These are phyloP conservation scores for Usnea hakonensis DNA, from an alignment of 495 filamentous ascomycete species.

Conservation along the genomic window DNA sequence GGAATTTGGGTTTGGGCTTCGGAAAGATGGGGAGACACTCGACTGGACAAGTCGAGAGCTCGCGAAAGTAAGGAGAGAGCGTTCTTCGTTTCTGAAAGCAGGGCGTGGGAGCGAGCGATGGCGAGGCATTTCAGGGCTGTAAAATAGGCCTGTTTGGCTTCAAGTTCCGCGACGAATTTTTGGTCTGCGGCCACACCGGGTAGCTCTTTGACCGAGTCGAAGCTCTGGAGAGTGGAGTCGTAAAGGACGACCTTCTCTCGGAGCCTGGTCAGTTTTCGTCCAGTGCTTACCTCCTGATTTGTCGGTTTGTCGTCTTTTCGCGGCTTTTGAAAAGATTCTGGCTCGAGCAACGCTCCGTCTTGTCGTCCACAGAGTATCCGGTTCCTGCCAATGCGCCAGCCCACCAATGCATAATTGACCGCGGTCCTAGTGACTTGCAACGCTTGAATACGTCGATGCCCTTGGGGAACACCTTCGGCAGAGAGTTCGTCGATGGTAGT, in stretches of 20 bases:
- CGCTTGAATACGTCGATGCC: slow-evolving; percentile 83
- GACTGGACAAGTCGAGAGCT: slow-evolving; percentile 49
- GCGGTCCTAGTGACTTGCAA: slow-evolving; percentile 87
- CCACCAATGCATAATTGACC: slow-evolving; percentile 85
- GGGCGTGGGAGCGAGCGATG: slow-evolving; percentile 73
- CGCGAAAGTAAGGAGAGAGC: slow-evolving; percentile 77
- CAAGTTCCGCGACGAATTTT: slow-evolving; percentile 63
- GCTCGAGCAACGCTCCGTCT: slow-evolving; percentile 60
- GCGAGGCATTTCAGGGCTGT: slow-evolving; percentile 79
- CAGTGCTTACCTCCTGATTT: slow-evolving; percentile 43
- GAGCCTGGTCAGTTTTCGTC: slow-evolving; percentile 65
- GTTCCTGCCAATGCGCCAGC: slow-evolving; percentile 92
- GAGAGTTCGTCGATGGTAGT: slow-evolving; percentile 84
- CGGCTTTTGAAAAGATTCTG: slow-evolving; percentile 40
- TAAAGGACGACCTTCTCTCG: slow-evolving; percentile 90
- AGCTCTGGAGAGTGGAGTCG: slow-evolving; percentile 78
- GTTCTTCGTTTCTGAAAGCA: slow-evolving; percentile 64
- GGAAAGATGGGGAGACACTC: slow-evolving; percentile 34
- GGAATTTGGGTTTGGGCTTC: slow-evolving; percentile 28
- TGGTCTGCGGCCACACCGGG: slow-evolving; percentile 87
- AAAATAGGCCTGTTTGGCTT: slow-evolving; percentile 76
- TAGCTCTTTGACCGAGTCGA: slow-evolving; percentile 83
- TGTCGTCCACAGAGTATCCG: slow-evolving; percentile 72
- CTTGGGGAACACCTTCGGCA: slow-evolving; percentile 72
- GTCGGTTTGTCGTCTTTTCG: slow-evolving; percentile 52